phyloP scores from a whole-genome alignment of 73 alveolate species.

The Uronychia binucleata region DNA sequence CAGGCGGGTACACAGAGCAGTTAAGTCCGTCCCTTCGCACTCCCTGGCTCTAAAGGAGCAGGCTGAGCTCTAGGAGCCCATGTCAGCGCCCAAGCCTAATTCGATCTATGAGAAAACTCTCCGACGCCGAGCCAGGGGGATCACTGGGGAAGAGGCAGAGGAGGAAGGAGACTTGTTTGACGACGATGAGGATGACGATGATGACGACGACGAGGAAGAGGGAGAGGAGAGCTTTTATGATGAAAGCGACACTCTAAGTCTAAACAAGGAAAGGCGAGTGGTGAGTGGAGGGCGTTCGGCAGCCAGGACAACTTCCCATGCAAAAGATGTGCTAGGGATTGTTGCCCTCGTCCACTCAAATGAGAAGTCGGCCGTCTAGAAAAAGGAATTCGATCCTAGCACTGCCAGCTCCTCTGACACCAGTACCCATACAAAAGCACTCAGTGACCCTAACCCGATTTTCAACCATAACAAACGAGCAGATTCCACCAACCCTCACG shows the following conservation, averaged over 20 bases:
- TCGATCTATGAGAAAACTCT: neutral
- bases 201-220: neutral
- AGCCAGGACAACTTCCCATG: neutral
- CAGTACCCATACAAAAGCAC: too few species aligned
- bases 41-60: too few species aligned
- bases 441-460: too few species aligned
- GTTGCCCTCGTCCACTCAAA: neutral
- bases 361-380: neutral
- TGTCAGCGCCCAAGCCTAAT: too few species aligned
- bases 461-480: too few species aligned
- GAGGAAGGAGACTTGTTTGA: neutral
- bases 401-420: neutral
- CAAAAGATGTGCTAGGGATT: neutral
- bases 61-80: too few species aligned
- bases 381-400: neutral
- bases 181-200: neutral
- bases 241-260: neutral
- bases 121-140: neutral
- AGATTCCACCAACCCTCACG: neutral
- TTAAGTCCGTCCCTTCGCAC: too few species aligned
- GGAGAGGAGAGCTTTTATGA: neutral
- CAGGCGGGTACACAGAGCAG: too few species aligned
- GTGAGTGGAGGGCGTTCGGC: neutral
- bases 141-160: constrained; percentile 25
- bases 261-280: neutral